Conservation (phyloP, 371 early-diverging fungal genomes). For the Mortierella sp. region DNA sequence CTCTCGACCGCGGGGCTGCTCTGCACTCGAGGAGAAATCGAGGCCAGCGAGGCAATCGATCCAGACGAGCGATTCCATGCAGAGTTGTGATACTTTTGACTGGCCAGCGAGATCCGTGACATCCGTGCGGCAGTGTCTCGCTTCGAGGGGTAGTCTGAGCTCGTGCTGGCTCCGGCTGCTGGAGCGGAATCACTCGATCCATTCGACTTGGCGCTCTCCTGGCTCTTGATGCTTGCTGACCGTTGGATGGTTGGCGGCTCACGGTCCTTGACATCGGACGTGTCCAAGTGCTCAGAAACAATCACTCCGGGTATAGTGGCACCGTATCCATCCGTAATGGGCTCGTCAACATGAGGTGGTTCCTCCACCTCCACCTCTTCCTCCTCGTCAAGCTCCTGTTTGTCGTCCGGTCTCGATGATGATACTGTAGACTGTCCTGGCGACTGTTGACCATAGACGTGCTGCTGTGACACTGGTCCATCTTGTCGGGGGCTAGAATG, state of each 20-base stretch:
- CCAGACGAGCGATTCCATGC: constrained; percentile 34
- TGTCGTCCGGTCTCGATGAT: constrained; percentile 8
- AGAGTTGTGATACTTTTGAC: constrained; percentile 44
- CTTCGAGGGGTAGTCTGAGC: constrained; percentile 22
- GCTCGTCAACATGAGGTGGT: too few relatives aligned
- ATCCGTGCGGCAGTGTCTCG: constrained; percentile 42
- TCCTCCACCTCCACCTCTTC: constrained; percentile 8
- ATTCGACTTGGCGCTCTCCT: constrained; percentile 8
- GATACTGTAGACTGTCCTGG: neutral
- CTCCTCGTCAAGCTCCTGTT: constrained; percentile 24
- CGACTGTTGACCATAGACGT: neutral
- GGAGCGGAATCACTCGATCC: constrained; percentile 13
- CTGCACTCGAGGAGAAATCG: constrained; percentile 17
- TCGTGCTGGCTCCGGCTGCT: neutral
- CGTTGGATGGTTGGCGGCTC: neutral
- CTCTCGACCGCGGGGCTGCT: constrained; percentile 9
- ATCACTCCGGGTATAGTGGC: constrained; percentile 38
- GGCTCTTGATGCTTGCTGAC: constrained; percentile 14
- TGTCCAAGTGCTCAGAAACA: constrained; percentile 38
- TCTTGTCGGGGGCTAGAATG: neutral
- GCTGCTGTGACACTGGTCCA: neutral
- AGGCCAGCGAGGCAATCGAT: constrained; percentile 34
- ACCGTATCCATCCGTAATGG: constrained; percentile 5
- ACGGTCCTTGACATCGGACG: neutral
- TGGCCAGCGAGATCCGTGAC: constrained; percentile 46